Base-by-base conservation (phyloP, 202 grass and related monocot genomes). In the Elaeis oleifera region DNA sequence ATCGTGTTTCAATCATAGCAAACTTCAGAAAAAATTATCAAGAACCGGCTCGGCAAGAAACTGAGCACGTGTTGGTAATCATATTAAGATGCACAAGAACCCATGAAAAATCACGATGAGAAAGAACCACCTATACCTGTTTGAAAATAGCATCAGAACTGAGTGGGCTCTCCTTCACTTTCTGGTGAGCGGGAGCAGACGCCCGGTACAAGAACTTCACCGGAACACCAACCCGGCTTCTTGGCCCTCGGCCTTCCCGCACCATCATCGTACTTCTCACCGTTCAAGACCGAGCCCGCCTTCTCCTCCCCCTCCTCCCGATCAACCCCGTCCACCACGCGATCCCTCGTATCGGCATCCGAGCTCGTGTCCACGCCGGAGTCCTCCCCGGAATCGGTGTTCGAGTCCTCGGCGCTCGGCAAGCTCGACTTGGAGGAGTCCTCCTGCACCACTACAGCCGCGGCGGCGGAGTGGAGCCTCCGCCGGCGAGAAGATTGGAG, bases 111-210 rank as follows among this genome's bases (percentile, higher is more conserved):
- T 44, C 9, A 13, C 36, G 11, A 13, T 44, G 9, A 67, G 2
- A 25, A 14, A 31, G 19, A 29, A 54, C 9, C 14, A 11, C 14
- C 11, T 8, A 9, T 68, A 96, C 90, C 86, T 96, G 90, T 16
- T 48, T 77, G 72, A 96, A 96, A 74, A 90, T 85, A 60, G 86
- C 76, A 71, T 87, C 83, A 58, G 88, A 88, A 76, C 92, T 97
- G 50, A 97, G 77, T 27, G 87, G 92, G 68, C 92, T 97, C 68
- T 97, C 88, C 71, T 77, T 91, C 65, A 97, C 78, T 23, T 74
- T 65, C 53, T 78, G 68, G 76, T 97, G 92, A 19, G 84, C 84
- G 36, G 92, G 88, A 44, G 77, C 74, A 50, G 87, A 89, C 59
- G 84, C 82, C 55, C 92, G 79, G 54, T 58, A 83, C 48, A 71